Conservation (phyloP, 768 basidiomycete species). For the Xerocomellus amylosporus region DNA sequence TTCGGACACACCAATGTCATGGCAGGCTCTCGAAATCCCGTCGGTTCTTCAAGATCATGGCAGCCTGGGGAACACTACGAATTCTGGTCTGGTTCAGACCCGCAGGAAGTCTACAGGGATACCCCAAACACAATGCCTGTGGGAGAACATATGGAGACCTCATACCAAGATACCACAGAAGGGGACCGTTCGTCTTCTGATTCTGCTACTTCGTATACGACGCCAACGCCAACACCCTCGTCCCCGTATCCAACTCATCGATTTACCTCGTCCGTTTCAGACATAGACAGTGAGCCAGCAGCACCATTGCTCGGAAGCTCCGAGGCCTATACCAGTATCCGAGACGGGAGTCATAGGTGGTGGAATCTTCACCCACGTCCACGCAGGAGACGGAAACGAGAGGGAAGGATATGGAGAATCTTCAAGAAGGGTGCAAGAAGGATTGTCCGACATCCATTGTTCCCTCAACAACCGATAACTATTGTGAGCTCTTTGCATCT, state of each 20-base stretch:
- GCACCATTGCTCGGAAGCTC: slow-evolving; percentile 41
- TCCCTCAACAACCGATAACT: slow-evolving; percentile 76
- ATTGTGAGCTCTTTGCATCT: slow-evolving; percentile 51
- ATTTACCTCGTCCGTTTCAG: slow-evolving; percentile 55
- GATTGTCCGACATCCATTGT: slow-evolving; percentile 67
- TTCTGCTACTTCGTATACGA: slow-evolving; percentile 33
- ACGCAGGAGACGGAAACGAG: slow-evolving; percentile 52
- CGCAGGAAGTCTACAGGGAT: slow-evolving; percentile 35
- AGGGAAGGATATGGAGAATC: slow-evolving; percentile 45
- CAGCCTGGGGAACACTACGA: slow-evolving; percentile 41
- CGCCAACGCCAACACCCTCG: slow-evolving; percentile 57
- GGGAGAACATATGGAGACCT: slow-evolving; percentile 9
- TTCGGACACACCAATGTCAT: slow-evolving; percentile 14
- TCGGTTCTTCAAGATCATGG: slow-evolving; percentile 14
- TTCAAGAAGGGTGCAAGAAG: slow-evolving; percentile 54
- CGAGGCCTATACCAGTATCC: slow-evolving; percentile 35
- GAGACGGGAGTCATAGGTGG: slow-evolving; percentile 53
- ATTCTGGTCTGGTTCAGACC: slow-evolving; percentile 44
- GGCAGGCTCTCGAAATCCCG: slow-evolving; percentile 12
- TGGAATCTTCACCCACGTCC: slow-evolving; percentile 43
- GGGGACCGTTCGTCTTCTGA: slow-evolving; percentile 25
- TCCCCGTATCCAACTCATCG: slow-evolving; percentile 48
- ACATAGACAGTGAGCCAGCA: slow-evolving; percentile 59
- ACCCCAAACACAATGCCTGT: slow-evolving; percentile 5
- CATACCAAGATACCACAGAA: slow-evolving; percentile 29